phyloP scores from a whole-genome alignment of 2,329 filamentous ascomycete genomes.

The Epicoccum sorghinum region DNA sequence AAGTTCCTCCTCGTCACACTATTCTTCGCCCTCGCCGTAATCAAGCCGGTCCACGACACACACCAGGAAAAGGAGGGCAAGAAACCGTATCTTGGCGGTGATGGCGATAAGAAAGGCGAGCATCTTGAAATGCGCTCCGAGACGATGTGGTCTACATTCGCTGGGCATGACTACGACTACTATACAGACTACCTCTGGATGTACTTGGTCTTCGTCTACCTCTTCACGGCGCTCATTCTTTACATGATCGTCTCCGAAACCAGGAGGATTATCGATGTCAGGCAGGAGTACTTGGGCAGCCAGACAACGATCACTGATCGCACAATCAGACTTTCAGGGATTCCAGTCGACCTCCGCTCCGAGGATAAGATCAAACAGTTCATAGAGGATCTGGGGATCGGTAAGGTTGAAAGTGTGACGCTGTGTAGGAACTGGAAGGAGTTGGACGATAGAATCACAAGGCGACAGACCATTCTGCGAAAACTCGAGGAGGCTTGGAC shows the following conservation, averaged over 20 bases:
- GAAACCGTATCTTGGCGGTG: conserved; percentile 23
- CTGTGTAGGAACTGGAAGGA: conserved; percentile 86
- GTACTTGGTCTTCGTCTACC: conserved; percentile 91
- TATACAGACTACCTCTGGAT: conserved; percentile 78
- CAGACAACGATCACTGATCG: conserved; percentile 96
- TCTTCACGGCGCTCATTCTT: conserved; percentile 82
- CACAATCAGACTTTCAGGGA: conserved; percentile 88
- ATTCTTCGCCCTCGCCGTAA: conserved; percentile 79
- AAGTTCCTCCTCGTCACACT: conserved; percentile 80
- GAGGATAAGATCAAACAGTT: conserved; percentile 85
- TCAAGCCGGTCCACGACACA: conserved; percentile 82
- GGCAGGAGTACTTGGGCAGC: conserved; percentile 89
- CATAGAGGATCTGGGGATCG: conserved; percentile 86
- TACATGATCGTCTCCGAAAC: conserved; percentile 86
- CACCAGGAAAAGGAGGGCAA: conserved; percentile 53
- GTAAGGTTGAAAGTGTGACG: conserved; percentile 85
- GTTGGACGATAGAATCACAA: conserved; percentile 74
- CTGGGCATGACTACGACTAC: conserved; percentile 44
- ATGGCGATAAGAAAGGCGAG: conserved; percentile 17
- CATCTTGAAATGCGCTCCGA: conserved; percentile 29
- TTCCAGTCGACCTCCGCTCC: conserved; percentile 77
- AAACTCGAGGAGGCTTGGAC: conserved; percentile 86
- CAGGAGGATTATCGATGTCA: conserved; percentile 78
- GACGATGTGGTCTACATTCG: conserved; percentile 23
- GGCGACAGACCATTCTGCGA: conserved; percentile 69